Evolutionary conservation across 2,329 filamentous ascomycete genomes (phyloP), one percentile per base, ranked within the genome.

Genomic region (Aspergillus melleus): DNA sequence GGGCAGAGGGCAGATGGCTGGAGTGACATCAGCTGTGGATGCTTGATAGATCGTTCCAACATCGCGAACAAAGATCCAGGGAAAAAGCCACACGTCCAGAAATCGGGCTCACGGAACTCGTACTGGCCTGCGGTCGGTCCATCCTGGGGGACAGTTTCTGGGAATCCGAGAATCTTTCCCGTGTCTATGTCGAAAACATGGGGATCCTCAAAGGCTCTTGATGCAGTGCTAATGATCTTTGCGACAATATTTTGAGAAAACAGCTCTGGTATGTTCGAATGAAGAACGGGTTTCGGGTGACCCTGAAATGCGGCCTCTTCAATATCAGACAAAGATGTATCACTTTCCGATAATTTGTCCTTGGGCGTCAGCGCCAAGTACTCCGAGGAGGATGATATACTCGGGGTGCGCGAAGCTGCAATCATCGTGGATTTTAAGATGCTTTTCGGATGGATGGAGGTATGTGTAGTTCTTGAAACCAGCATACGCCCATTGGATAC

Each of bases 51-150:
- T 36, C 67, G 57, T 59, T 64, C 66, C 2, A 65, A 55, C 6
- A 67, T 52, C 10, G 44, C 53, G 44, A 65, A 68, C 6, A 63
- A 16, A 44, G 30, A 56, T 4, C 65, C 64, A 2, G 66, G 66
- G 22, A 68, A 69, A 53, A 68, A 68, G 16, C 67, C 66, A 20
- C 62, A 68, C 6, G 66, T 69, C 67, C 67, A 68, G 50, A 68
- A 69, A 8, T 63, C 54, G n/a, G 63, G 59, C 11, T 64, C 60
- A 4, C 55, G 32, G 30, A 59, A 59, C n/a, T 59, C 44, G 22
- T 64, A 65, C n/a, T 30, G 36, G 6, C 58, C 62, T 5, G 61
- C 51, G 14, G 49, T 57, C n/a, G 52, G 47, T 4, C 65, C 65
- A 24, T 55, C 46, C 30, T 64, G 57, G 4, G 62, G 62, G 9